phyloP scores from a whole-genome alignment of 768 basidiomycete genomes.

The Chalciporus piperatus region DNA sequence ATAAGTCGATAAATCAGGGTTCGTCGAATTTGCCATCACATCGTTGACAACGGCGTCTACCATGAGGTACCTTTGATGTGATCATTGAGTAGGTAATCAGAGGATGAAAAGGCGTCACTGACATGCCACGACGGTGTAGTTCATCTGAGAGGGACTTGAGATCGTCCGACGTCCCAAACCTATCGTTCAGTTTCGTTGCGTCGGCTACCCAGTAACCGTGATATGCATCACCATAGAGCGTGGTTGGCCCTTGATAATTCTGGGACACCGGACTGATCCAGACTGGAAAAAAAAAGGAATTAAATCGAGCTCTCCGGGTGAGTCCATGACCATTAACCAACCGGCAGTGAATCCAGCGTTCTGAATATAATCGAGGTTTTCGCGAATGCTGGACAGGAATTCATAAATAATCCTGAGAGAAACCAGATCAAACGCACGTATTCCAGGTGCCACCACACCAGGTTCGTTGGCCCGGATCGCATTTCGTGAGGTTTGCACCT shows the following conservation, averaged over 20 bases:
- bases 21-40: slow-evolving; percentile 68
- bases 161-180: slow-evolving; percentile 72
- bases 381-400: slow-evolving; percentile 44
- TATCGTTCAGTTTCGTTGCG: slow-evolving; percentile 60
- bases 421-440: slow-evolving; percentile 34
- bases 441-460: slow-evolving; percentile 92
- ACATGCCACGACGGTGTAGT: slow-evolving; percentile 73
- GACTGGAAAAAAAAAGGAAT: slow-evolving; percentile 37
- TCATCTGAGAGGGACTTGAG: slow-evolving; percentile 64
- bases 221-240: slow-evolving; percentile 78
- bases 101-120: slow-evolving; percentile 13
- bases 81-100: background rate
- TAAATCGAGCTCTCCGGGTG: background rate
- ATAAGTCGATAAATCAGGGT: slow-evolving; percentile 62
- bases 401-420: background rate
- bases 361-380: slow-evolving; percentile 84
- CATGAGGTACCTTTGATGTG: slow-evolving; percentile 62
- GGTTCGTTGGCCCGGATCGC: slow-evolving; percentile 58
- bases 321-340: slow-evolving; percentile 24
- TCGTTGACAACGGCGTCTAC: slow-evolving; percentile 85
- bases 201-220: slow-evolving; percentile 86
- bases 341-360: slow-evolving; percentile 79
- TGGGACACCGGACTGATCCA: slow-evolving; percentile 84
- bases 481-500: slow-evolving; percentile 49
- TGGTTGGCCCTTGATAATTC: slow-evolving; percentile 69